These are phyloP conservation scores for Naumovozyma castellii DNA, from an alignment of 805 yeast genomes.

Conservation along the genomic window DNA sequence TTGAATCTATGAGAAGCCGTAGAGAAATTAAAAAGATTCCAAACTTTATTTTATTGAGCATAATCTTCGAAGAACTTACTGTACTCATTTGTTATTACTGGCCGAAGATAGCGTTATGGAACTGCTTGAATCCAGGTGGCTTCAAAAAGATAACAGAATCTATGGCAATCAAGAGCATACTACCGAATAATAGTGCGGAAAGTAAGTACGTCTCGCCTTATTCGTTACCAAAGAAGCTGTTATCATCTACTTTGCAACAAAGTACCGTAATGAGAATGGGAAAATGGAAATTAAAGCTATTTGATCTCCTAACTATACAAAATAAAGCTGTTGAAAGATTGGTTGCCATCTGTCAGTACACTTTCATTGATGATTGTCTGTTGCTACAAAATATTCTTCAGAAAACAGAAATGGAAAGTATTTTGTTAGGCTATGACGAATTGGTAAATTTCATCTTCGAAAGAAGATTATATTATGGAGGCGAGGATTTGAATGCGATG, in stretches of 20 bases:
- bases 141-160: slow-evolving; percentile 29
- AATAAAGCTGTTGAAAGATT: slow-evolving; percentile 34
- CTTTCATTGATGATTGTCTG: slow-evolving; percentile 27
- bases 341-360: slow-evolving; percentile 45
- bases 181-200: not conserved
- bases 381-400: slow-evolving; percentile 12
- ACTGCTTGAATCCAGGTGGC: slow-evolving; percentile 43
- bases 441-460: slow-evolving; percentile 45
- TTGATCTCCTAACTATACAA: slow-evolving; percentile 31
- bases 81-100: slow-evolving; percentile 43
- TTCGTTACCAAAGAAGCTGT: slow-evolving; percentile 34
- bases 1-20: slow-evolving; percentile 35
- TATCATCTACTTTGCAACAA: slow-evolving; percentile 29
- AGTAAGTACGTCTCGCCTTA: slow-evolving; percentile 36
- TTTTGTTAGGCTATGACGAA: slow-evolving; percentile 37
- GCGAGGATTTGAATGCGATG: slow-evolving; percentile 27
- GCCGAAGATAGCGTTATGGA: slow-evolving; percentile 50
- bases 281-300: slow-evolving; percentile 32
- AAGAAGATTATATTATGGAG: slow-evolving; percentile 41
- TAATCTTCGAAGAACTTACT: slow-evolving; percentile 45
- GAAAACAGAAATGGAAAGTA: slow-evolving; percentile 1
- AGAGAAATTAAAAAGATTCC: slow-evolving; percentile 44
- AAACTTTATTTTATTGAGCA: slow-evolving; percentile 37
- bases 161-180: not conserved
- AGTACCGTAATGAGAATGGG: slow-evolving; percentile 33